A percentile compares a stretch with the other conserved stretches of the same genome.
Evolutionary conservation across 768 basidiomycete species (phyloP).

Genomic region (Boletus pseudo-olivaceus): DNA sequence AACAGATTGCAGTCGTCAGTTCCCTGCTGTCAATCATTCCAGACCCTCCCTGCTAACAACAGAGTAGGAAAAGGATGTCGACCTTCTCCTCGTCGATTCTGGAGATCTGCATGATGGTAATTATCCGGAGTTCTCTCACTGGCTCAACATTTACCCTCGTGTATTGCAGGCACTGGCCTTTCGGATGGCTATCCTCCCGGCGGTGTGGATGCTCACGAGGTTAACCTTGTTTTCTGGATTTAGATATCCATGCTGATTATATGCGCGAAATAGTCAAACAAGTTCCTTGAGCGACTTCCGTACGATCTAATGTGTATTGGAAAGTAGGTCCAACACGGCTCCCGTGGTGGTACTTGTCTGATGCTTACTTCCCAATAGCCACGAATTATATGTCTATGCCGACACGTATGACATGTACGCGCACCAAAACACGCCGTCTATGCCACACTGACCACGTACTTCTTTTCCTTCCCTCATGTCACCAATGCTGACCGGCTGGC

Average conservation of each 20-base stretch:
- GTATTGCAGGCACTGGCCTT: constrained; percentile 62
- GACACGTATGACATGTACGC: constrained; percentile 63
- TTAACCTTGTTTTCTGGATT: constrained; percentile 27
- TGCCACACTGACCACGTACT: constrained; percentile 3
- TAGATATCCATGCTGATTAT: neutral
- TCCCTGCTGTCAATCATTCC: neutral
- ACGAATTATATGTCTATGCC: constrained; percentile 76
- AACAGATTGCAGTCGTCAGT: constrained; percentile 59
- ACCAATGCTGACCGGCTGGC: neutral
- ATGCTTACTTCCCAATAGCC: constrained; percentile 39
- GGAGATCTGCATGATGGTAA: constrained; percentile 75
- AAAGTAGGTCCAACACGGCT: constrained; percentile 49
- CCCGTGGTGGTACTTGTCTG: no score
- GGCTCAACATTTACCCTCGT: neutral
- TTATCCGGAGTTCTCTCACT: neutral
- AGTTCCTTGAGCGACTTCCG: constrained; percentile 67
- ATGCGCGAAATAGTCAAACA: constrained; percentile 50
- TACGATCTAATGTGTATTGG: constrained; percentile 86
- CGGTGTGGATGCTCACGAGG: constrained; percentile 70
- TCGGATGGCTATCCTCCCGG: constrained; percentile 72
- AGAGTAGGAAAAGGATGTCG: constrained; percentile 61
- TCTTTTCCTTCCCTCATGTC: neutral
- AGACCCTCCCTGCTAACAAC: neutral
- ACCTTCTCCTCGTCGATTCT: constrained; percentile 78
- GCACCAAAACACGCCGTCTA: neutral